Evolutionary conservation across 768 basidiomycete species (phyloP), one percentile per base, ranked within the genome.

Genomic region (Tricholoma hemisulphureum): DNA sequence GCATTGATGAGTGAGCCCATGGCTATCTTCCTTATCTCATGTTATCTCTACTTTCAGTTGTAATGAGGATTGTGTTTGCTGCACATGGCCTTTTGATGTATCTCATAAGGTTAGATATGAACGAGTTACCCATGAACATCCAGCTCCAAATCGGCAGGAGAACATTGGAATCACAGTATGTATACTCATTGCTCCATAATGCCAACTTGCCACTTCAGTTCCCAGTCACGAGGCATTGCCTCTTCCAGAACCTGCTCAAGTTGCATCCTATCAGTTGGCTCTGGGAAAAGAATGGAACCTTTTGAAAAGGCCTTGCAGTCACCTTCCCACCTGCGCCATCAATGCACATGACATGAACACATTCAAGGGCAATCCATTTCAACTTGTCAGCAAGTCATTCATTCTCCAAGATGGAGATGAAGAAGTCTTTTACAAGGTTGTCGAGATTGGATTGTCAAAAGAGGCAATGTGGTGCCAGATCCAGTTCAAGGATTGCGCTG

Each of bases 111-210:
- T 46, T 46, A 18, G 45, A 46, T 46, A 46, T 46, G 45, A 46
- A 46, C 14, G 11, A 45, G 43, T 45, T 45, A 45, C 43, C 43
- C 23, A 45, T 45, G 43, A 45, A 23, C 43, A 45, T 24, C 43
- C 43, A 45, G 43, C 43, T 45, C 23, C 43, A 45, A 45, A 45
- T 45, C 23, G 23, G 43, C n/a, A 45, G 23, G 43, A 45, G 45
- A 46, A 46, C 45, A 46, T 46, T 46, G 45, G 6, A 46, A 46
- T 46, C 26, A 46, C 45, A 46, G 45, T 46, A 26, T 46, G 45
- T 46, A 46, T 24, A 14, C 13, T 46, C 10, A 16, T 26, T 26
- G 45, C 45, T 26, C 24, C 45, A 16, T 46, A 24, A 8, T 46
- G 45, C 18, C 45, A 7, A 11, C 10, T 4, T 0, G 24, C n/a